Conservation (phyloP, 257 asterid species). For the Capsicum chinense region DNA sequence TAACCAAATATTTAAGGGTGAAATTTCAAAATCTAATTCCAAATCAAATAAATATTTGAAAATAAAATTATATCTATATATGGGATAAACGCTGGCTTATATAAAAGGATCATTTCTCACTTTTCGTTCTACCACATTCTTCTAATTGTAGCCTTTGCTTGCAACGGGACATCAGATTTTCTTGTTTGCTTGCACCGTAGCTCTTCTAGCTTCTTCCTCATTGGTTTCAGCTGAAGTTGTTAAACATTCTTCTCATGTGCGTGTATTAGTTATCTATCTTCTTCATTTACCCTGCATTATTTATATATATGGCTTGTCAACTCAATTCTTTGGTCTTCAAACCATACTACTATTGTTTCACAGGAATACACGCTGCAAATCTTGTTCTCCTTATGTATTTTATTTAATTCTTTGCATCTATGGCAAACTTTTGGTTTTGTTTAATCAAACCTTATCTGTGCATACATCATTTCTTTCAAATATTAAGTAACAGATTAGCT, state of each 20-base stretch:
- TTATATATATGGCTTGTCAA: background rate
- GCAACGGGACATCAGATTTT: background rate
- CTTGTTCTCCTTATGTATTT: background rate
- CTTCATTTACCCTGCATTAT: background rate
- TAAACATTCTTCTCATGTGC: slow-evolving; percentile 29
- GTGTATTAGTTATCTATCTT: background rate
- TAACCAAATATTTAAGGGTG: no score
- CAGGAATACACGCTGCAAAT: background rate
- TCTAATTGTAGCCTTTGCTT: background rate
- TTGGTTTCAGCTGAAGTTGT: slow-evolving; percentile 27
- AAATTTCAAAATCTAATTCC: no score
- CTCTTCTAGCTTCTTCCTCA: slow-evolving; percentile 16
- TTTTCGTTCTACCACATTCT: background rate
- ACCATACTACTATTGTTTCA: background rate
- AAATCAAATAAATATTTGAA: no score
- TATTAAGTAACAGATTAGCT: background rate
- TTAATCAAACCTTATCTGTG: background rate
- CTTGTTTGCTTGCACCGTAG: slow-evolving; percentile 20
- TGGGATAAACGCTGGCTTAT: background rate
- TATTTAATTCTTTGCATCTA: background rate
- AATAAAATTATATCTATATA: no score
- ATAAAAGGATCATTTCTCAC: slow-evolving; percentile 20
- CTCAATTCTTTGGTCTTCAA: background rate
- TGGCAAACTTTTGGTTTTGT: background rate
- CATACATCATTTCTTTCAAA: background rate